Evolutionary conservation across 148 eudicot species (phyloP), one percentile per base, ranked within the genome.

Genomic region (Chenopodium berlandieri): DNA sequence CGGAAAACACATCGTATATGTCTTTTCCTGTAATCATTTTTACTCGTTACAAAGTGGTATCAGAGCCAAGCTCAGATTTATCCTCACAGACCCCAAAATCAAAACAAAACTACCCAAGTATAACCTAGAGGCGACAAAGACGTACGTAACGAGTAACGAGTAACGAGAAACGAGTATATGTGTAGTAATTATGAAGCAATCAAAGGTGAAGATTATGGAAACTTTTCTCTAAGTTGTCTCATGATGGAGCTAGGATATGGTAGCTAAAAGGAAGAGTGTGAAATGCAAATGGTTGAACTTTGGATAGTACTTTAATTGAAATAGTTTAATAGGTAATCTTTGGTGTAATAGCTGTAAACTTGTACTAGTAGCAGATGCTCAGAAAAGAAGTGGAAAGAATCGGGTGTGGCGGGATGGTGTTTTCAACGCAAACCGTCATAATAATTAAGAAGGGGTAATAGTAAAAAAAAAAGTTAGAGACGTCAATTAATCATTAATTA

Each of bases 1-100:
- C 99, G 4, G 99, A 94, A 17, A 96, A 85, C 9, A 96, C 99
- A 78, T 91, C 94, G 68, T 96, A 96, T 46, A 96, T 91, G 87
- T 94, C 99, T 78, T 91, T 96, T 2, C 93, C 92, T 4, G 90
- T 94, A 66, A 96, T 96, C 99, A 96, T 96, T 47, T 31, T 68
- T 31, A 3, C 27, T 10, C 23, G 9, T 65, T 56, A 32, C 72
- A 74, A 17, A 19, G 0, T 47, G 19, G 17, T 73, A 46, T 73
- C 58, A 34, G 23, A 71, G 74, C 74, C 20, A 16, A 7, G 44
- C 16, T 37, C 50, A 17, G 16, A 40, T 32, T 22, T 16, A 40
- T 40, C 44, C 44, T 40, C 44, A 40, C 44, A 5, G 1, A 40
- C 44, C 8, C 8, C 44, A 5, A 40, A 40, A 40, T 40, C 44